These are phyloP conservation scores for Leishmania amazonensis DNA, from an alignment of 208 protist genomes.

Conservation along the genomic window DNA sequence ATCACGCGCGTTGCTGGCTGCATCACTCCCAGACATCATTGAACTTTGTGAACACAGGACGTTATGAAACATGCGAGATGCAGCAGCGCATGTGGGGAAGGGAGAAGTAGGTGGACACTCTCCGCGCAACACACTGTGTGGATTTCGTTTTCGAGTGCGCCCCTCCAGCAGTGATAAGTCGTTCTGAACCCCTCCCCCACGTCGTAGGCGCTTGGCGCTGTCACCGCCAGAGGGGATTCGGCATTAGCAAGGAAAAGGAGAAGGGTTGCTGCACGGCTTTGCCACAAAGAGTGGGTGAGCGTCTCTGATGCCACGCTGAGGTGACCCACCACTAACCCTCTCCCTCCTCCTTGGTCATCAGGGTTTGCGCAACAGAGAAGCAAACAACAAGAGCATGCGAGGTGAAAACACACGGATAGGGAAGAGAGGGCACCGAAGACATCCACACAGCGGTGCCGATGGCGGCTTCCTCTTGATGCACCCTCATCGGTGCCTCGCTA, in stretches of 20 bases:
- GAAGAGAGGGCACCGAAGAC: neutral
- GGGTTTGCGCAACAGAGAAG: neutral
- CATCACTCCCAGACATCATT: neutral
- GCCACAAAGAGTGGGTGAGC: neutral
- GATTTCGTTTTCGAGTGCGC: neutral
- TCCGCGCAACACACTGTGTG: neutral
- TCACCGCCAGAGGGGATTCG: neutral
- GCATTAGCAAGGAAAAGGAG: neutral
- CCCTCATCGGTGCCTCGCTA: neutral
- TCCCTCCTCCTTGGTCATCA: neutral
- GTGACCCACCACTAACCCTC: neutral
- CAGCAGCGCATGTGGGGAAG: neutral
- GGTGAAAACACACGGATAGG: neutral
- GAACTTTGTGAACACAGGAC: neutral
- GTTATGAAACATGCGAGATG: neutral
- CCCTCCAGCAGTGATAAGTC: neutral
- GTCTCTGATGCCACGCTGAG: neutral
- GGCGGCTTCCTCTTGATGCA: neutral
- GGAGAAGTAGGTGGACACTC: neutral
- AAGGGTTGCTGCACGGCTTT: neutral
- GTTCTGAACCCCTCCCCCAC: neutral
- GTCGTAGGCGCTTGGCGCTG: neutral
- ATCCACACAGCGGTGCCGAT: neutral
- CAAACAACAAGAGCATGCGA: neutral
- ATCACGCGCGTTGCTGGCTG: neutral